Base-by-base conservation (phyloP, 2,329 filamentous ascomycete genomes). In the Sarocladium oryzae region DNA sequence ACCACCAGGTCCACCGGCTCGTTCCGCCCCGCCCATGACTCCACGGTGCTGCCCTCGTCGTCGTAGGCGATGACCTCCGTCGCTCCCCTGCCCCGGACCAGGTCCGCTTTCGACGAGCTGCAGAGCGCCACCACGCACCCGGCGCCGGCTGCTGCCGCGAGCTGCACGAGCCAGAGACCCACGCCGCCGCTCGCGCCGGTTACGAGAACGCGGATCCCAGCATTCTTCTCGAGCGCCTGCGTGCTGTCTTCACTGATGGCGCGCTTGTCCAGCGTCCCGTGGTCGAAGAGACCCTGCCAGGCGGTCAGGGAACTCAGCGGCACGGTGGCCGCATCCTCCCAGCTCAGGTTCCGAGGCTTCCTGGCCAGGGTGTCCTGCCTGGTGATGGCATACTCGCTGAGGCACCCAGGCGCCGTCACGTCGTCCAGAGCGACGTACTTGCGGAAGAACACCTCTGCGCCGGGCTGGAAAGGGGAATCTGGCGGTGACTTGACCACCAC, bases 271-370 rank as follows among this genome's bases (percentile, higher is more conserved):
- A 71, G 55, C 3, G 45, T 54, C 1, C 66, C 65, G n/a, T 69
- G 63, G 4, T 58, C 49, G 52, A 73, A 74, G 18, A 72, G 52
- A 6, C 60, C 63, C 56, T 72, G 70, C 52, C 62, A 69, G 3
- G 69, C 70, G 1, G 70, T 72, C 23, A 72, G 55, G 13, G 70
- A 67, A 51, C 65, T 68, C 18, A 72, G 58, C 2, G 70, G 70
- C 24, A 65, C 61, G 3, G 68, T 65, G 1, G 69, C 66, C 0
- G 69, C 65, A 20, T 69, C 61, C 2, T 59, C 59, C 61, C 66
- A 69, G 28, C 50, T 53, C n/a, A 72, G 53, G 3, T 54, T 53
- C 30, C 55, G 52, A 0, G 69, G 69, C 37, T 64, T 63, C 7
- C 60, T 56, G 0, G 66, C 67, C 4, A 71, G 58, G 55, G 71